A percentile compares a stretch with the other conserved stretches of the same genome.
Conservation (phyloP, 2,329 filamentous ascomycete species). For the Aspergillus quadrilineatus region DNA sequence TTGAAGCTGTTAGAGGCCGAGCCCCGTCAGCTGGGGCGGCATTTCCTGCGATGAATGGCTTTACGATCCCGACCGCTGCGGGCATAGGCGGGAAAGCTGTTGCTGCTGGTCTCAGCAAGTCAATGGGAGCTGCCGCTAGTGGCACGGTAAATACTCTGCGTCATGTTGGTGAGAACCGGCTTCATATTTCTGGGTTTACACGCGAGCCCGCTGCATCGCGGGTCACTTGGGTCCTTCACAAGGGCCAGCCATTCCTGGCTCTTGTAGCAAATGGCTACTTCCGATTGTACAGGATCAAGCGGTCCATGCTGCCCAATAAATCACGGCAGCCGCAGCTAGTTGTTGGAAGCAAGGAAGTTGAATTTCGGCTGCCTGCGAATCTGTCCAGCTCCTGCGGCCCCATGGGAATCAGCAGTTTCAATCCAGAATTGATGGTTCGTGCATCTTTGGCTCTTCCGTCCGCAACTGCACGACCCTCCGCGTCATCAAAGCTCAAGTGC, state of each 20-base stretch:
- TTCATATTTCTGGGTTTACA: slow-evolving; percentile 45
- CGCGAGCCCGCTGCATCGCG: slow-evolving; percentile 42
- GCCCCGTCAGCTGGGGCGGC: slow-evolving; percentile 48
- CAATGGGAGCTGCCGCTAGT: slow-evolving; percentile 49
- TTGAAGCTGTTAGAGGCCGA: slow-evolving; percentile 63
- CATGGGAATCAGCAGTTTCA: slow-evolving; percentile 57
- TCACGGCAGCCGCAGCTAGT: slow-evolving; percentile 56
- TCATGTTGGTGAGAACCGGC: slow-evolving; percentile 49
- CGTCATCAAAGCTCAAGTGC: slow-evolving; percentile 41
- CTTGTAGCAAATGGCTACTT: slow-evolving; percentile 48
- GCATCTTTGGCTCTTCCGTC: slow-evolving; percentile 46
- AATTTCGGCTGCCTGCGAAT: slow-evolving; percentile 65
- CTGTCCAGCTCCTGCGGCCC: slow-evolving; percentile 61
- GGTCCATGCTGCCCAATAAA: slow-evolving; percentile 51
- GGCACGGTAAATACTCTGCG: slow-evolving; percentile 50
- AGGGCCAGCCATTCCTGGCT: slow-evolving; percentile 43
- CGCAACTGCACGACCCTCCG: slow-evolving; percentile 42
- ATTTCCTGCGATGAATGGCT: slow-evolving; percentile 44
- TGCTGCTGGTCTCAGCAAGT: slow-evolving; percentile 52
- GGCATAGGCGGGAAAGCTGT: slow-evolving; percentile 49
- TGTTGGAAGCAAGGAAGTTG: slow-evolving; percentile 58
- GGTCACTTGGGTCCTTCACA: slow-evolving; percentile 48
- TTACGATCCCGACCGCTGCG: slow-evolving; percentile 48
- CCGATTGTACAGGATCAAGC: slow-evolving; percentile 45
- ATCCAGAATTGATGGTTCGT: slow-evolving; percentile 40